These are phyloP conservation scores for Tolypocladium cylindrosporum DNA, from an alignment of 2,329 filamentous ascomycete genomes.

Conservation along the genomic window DNA sequence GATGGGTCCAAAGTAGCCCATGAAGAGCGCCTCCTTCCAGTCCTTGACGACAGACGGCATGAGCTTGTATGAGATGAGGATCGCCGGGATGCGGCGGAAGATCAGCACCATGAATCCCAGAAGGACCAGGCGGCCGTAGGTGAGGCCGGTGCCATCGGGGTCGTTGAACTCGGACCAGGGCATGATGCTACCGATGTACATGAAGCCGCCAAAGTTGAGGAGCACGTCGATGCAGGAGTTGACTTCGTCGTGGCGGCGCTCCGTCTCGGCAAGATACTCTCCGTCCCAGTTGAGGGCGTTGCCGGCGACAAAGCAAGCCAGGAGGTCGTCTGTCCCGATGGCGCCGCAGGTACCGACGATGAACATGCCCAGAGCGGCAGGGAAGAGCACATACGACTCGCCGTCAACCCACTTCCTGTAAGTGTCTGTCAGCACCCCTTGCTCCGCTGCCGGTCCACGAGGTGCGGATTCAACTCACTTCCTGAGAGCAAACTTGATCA, in stretches of 20 bases:
- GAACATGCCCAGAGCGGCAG: slow-evolving; percentile 43
- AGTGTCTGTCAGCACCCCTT: background rate
- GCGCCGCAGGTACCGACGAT: slow-evolving; percentile 46
- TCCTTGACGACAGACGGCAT: slow-evolving; percentile 41
- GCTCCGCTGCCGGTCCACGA: background rate
- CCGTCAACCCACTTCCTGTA: slow-evolving; percentile 42
- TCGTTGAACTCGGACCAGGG: slow-evolving; percentile 46
- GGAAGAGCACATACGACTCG: slow-evolving; percentile 43
- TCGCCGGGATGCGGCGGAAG: slow-evolving; percentile 47
- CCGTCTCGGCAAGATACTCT: slow-evolving; percentile 43
- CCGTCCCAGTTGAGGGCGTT: slow-evolving; percentile 54
- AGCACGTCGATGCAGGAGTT: slow-evolving; percentile 48
- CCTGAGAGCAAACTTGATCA: slow-evolving; percentile 31
- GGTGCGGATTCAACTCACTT: slow-evolving; percentile 9
- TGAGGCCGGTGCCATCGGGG: slow-evolving; percentile 42
- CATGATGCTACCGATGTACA: slow-evolving; percentile 46
- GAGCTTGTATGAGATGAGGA: slow-evolving; percentile 42
- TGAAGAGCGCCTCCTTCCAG: slow-evolving; percentile 49
- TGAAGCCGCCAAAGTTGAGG: slow-evolving; percentile 50
- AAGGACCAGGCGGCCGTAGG: slow-evolving; percentile 35
- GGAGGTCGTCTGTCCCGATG: slow-evolving; percentile 48
- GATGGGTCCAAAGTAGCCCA: slow-evolving; percentile 66
- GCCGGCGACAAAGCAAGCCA: slow-evolving; percentile 52
- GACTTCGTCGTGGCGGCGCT: slow-evolving; percentile 49
- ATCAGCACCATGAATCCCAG: slow-evolving; percentile 42